phyloP scores from a whole-genome alignment of 176 grass and related monocot species.

The Bothriochloa decipiens region DNA sequence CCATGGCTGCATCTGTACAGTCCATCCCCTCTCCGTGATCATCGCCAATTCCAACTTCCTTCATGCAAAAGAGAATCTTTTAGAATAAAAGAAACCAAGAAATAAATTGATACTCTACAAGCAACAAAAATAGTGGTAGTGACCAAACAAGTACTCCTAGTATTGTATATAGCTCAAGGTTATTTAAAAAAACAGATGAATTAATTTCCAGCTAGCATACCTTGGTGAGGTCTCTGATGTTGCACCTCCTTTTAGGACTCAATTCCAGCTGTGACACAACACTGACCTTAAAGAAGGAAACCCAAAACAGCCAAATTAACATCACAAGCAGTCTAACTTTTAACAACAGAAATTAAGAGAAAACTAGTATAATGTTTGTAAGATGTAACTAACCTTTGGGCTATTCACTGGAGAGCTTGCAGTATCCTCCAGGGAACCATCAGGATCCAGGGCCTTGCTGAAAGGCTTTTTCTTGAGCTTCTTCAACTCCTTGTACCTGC shows the following conservation, averaged over 20 bases:
- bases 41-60: slow-evolving; percentile 42
- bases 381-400: slow-evolving; percentile 72
- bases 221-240: slow-evolving; percentile 53
- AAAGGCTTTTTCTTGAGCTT: slow-evolving; percentile 69
- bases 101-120: slow-evolving; percentile 1
- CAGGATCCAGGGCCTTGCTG: slow-evolving; percentile 52
- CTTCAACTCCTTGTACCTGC: slow-evolving; percentile 57
- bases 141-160: neutral
- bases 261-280: slow-evolving; percentile 58
- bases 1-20: slow-evolving; percentile 22
- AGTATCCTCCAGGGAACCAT: slow-evolving; percentile 88
- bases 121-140: neutral
- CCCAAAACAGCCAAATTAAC: slow-evolving; percentile 7
- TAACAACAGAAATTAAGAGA: slow-evolving; percentile 8
- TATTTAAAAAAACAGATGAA: neutral
- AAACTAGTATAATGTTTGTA: neutral
- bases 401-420: slow-evolving; percentile 96
- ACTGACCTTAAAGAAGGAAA: slow-evolving; percentile 66
- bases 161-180: neutral
- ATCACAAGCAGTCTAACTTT: neutral
- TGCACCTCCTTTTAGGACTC: slow-evolving; percentile 58
- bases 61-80: neutral
- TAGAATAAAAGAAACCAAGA: neutral
- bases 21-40: slow-evolving; percentile 43
- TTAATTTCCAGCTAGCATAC: slow-evolving; percentile 22